Base-by-base conservation (phyloP, 148 eudicot genomes). In the Agrostemma githago region DNA sequence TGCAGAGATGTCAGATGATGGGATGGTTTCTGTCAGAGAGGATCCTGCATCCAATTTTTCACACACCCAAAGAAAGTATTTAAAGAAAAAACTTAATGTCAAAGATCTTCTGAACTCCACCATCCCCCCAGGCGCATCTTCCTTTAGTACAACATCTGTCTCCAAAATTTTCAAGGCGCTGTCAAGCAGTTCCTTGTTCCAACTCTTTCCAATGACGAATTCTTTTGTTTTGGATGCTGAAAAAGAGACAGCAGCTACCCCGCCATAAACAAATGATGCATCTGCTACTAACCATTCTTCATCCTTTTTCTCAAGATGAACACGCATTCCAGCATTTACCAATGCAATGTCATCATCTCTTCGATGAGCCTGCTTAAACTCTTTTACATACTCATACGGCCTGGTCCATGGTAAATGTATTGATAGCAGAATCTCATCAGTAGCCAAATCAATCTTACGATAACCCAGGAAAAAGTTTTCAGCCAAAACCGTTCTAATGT, bases 111-210 rank as follows among this genome's bases (percentile, higher is more conserved):
- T 83, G 74, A 96, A 96, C 80, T 96, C 99, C 66, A 96, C 92
- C 99, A 96, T 96, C 70, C 99, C 99, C 66, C 99, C 99, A 9
- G 97, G 97, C 56, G 99, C 97, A 82, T 96, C 84, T 76, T 96
- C 97, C 82, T 84, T 89, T 44, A 96, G 80, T 68, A 85, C 71
- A 74, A 96, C 82, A 62, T 96, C 99, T 48, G 84, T 80, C 80
- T 88, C 88, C 79, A 96, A 76, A 46, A 89, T 75, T 78, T 83
- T 75, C 72, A 96, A 77, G 72, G 96, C 92, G 74, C 83, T 83
- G 42, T 46, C 77, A 75, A 92, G 83, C 42, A 89, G 74, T 77
- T 86, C 91, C 73, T 84, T 79, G 76, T 88, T 89, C 99, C 99
- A 96, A 71, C 64, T 77, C 80, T 90, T 92, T 20, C 92, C 92